Evolutionary conservation across 805 yeast species (phyloP).

Genomic region (Komagataella phaffii): DNA sequence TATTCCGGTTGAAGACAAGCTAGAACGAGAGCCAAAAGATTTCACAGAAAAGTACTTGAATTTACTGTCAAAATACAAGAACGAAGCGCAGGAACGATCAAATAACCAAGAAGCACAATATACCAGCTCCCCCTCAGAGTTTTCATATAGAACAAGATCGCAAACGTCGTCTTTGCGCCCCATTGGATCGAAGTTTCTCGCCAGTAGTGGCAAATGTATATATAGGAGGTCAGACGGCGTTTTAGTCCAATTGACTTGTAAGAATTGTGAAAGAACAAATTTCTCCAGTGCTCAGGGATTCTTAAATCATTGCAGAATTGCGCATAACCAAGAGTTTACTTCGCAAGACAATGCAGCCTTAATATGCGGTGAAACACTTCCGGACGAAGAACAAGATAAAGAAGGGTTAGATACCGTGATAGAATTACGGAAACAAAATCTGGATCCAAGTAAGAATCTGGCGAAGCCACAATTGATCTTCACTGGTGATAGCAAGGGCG

Average conservation of each 20-base stretch:
- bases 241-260: constrained; percentile 54
- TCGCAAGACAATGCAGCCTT: constrained; percentile 68
- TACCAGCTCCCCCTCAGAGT: constrained; percentile 2
- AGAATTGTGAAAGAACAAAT: constrained; percentile 51
- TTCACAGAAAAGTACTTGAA: constrained; percentile 28
- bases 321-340: constrained; percentile 57
- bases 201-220: constrained; percentile 27
- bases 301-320: constrained; percentile 61
- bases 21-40: constrained; percentile 29
- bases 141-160: constrained; percentile 31
- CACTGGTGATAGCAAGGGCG: constrained; percentile 4
- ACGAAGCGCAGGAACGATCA: constrained; percentile 5
- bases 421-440: constrained; percentile 18
- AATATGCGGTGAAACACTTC: constrained; percentile 44
- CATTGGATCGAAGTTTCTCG: constrained; percentile 17
- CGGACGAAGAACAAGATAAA: constrained; percentile 42
- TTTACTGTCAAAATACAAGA: constrained; percentile 7
- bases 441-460: constrained; percentile 29
- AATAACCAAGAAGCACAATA: constrained; percentile 6
- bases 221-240: constrained; percentile 61
- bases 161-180: constrained; percentile 41
- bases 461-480: constrained; percentile 22
- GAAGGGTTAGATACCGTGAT: constrained; percentile 28
- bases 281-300: constrained; percentile 76
- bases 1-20: constrained; percentile 22